Base-by-base conservation (phyloP, 768 basidiomycete genomes). In the Asterophora parasitica region DNA sequence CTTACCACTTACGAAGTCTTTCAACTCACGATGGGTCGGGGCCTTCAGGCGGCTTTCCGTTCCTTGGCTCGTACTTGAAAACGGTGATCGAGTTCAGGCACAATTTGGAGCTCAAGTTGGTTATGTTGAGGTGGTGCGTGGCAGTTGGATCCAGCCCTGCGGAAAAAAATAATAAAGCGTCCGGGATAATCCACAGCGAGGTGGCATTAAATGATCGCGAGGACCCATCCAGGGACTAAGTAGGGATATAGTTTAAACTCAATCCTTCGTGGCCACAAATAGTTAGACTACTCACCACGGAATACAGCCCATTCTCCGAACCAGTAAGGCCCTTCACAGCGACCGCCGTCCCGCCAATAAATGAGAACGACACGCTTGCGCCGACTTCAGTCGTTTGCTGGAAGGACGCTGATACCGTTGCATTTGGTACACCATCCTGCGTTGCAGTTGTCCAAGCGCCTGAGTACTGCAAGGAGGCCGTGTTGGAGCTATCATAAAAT, bases 81-180 rank as follows among this genome's bases (percentile, higher is more conserved):
- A 52, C 42, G 4, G 42, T 58, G 10, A 58, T 49, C 16, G 57
- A 58, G 28, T 55, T 58, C 31, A 58, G 31, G 42, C 51, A 53
- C 17, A 58, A 15, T 38, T 42, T 51, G 6, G 49, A 46, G 26
- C 49, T 42, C 28, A 53, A 35, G 23, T 58, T 58, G 17, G 54
- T 50, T 31, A 58, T 48, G 44, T 31, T 53, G 30, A 58, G 51
- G 38, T 51, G 27, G 34, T 58, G 51, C 5, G 42, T 51, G 15
- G 31, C 27, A 4, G 38, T 48, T 15, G 53, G 51, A 40, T 58
- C 51, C 9, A 58, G 35, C 13, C 57, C 57, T 41, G 53, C 53
- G 42, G 42, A 46, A 27, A 58, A 53, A 44, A 47, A 58, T 31
- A 58, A 40, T 19, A 58, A 43, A 36, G 57, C 51, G 30, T 58